phyloP scores from a whole-genome alignment of 495 filamentous ascomycete genomes.

The Apodospora peruviana region DNA sequence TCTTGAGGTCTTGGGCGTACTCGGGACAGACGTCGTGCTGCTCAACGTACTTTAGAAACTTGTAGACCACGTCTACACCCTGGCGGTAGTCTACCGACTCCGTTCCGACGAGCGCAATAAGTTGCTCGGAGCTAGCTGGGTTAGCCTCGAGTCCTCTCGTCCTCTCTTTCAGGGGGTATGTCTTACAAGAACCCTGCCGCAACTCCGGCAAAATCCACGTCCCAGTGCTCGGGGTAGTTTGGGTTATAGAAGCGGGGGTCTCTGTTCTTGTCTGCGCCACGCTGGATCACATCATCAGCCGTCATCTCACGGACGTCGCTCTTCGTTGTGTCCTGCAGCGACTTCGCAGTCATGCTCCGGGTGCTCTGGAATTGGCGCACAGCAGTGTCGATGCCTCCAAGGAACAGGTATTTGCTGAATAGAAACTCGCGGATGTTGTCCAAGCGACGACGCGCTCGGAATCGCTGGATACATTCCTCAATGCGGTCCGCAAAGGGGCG shows the following conservation, averaged over 20 bases:
- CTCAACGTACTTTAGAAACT: constrained; percentile 85
- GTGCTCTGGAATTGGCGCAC: constrained; percentile 64
- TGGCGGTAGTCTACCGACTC: constrained; percentile 6
- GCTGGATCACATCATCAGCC: constrained; percentile 53
- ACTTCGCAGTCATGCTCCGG: constrained; percentile 44
- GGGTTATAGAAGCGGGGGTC: constrained; percentile 40
- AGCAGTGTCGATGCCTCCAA: constrained; percentile 72
- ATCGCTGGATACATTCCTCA: constrained; percentile 80
- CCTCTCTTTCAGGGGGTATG: neutral
- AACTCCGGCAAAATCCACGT: constrained; percentile 74
- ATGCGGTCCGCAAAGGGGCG: constrained; percentile 52
- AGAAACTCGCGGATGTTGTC: constrained; percentile 53
- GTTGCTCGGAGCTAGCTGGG: constrained; percentile 8
- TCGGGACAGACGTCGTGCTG: constrained; percentile 83
- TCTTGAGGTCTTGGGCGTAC: constrained; percentile 57
- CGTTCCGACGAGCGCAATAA: constrained; percentile 12
- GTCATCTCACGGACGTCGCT: constrained; percentile 58
- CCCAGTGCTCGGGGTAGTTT: constrained; percentile 48
- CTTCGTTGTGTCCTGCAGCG: constrained; percentile 46
- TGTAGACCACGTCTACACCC: constrained; percentile 56
- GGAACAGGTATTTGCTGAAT: constrained; percentile 73
- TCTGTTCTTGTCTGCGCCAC: constrained; percentile 16
- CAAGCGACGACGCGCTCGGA: constrained; percentile 66
- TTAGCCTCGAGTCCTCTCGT: constrained; percentile 3
- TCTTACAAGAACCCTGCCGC: constrained; percentile 72